A percentile compares a stretch with the other conserved stretches of the same genome.
These are phyloP conservation scores for Mycena filopes DNA, from an alignment of 768 basidiomycete genomes.

Conservation along the genomic window DNA sequence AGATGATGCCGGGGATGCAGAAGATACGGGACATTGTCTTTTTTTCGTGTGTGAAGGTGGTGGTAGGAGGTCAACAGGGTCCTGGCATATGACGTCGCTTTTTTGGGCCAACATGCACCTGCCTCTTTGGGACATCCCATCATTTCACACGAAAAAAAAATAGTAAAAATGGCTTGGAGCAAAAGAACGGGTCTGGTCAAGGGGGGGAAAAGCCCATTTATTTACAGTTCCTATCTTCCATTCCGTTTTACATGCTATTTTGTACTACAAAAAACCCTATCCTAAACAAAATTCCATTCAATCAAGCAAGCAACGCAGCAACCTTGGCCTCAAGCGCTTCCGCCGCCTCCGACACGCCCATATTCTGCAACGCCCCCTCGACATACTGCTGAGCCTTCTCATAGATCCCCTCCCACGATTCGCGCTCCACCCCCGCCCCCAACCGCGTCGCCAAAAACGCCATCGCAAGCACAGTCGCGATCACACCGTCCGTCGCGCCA, in stretches of 20 bases:
- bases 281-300: no score
- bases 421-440: slow-evolving; percentile 10
- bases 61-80: background rate
- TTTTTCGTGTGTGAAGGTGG: background rate
- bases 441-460: slow-evolving; percentile 25
- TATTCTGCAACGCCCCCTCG: background rate
- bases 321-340: slow-evolving; percentile 5
- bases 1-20: slow-evolving; percentile 69
- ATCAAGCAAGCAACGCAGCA: no score
- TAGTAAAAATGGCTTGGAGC: no score
- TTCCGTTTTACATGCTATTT: no score
- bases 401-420: slow-evolving; percentile 30
- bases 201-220: no score
- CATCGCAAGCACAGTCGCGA: slow-evolving; percentile 25
- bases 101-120: no score
- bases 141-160: no score
- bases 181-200: no score
- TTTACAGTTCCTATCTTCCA: no score
- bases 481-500: slow-evolving; percentile 3
- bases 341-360: background rate
- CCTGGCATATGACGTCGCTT: no score
- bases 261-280: no score
- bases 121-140: no score
- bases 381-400: slow-evolving; percentile 29
- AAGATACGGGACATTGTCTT: slow-evolving; percentile 57